Percentiles rank a stretch among this genome's conserved stretches.
Evolutionary conservation across 1,139 yeast species (phyloP).

Genomic region (Debaryomyces coudertii): DNA sequence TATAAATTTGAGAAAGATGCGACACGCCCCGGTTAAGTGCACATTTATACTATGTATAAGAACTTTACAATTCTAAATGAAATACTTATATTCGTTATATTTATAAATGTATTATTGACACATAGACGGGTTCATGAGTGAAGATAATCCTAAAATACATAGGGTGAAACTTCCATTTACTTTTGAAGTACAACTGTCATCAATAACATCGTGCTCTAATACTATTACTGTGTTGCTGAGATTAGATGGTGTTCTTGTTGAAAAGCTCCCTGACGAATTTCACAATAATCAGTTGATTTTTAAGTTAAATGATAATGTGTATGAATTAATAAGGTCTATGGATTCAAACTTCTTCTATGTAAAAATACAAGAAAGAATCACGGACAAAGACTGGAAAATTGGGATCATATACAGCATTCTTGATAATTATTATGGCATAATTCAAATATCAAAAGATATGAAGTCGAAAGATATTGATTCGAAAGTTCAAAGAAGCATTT

Average conservation of each 20-base stretch:
- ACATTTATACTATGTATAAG: not conserved
- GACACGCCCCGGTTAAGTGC: conserved; percentile 5
- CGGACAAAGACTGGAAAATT: conserved; percentile 18
- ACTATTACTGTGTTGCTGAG: conserved; percentile 19
- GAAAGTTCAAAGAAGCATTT: not conserved
- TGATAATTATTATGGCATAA: conserved; percentile 11
- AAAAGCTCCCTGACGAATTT: conserved; percentile 12
- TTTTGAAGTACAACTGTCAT: conserved; percentile 19
- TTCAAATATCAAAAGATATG: conserved; percentile 11
- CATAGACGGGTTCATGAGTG: not conserved
- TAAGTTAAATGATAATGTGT: conserved; percentile 14
- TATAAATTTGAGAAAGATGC: not conserved
- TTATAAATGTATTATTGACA: not conserved
- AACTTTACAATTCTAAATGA: not conserved
- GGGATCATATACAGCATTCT: conserved; percentile 11
- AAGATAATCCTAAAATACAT: conserved; percentile 1
- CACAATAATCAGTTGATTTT: conserved; percentile 13
- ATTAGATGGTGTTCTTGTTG: conserved; percentile 14
- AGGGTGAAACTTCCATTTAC: conserved; percentile 10
- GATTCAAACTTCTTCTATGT: conserved; percentile 17
- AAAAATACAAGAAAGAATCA: conserved; percentile 18
- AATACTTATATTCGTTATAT: not conserved
- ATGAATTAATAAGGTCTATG: conserved; percentile 12
- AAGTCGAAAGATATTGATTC: conserved; percentile 15
- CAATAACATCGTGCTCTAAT: conserved; percentile 14